phyloP scores from a whole-genome alignment of 805 yeast genomes.

The Grigorovia humatica region DNA sequence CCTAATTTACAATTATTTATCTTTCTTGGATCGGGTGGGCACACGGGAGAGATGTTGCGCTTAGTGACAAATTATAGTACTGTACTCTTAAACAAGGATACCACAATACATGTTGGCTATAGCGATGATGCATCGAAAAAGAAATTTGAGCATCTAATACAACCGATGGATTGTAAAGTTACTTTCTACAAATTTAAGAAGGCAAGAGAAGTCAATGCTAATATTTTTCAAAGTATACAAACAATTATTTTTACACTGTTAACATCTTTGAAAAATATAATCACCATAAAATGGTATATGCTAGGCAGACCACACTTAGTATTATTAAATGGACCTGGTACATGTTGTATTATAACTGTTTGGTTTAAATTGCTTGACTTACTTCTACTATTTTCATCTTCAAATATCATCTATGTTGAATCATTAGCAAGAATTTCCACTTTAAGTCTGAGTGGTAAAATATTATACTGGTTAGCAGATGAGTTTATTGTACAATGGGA shows the following conservation, averaged over 20 bases:
- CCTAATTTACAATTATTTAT: slow-evolving; percentile 35
- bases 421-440: slow-evolving; percentile 21
- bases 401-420: slow-evolving; percentile 67
- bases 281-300: slow-evolving; percentile 13
- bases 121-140: slow-evolving; percentile 30
- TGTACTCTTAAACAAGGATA: slow-evolving; percentile 37
- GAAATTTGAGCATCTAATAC: slow-evolving; percentile 26
- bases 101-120: slow-evolving; percentile 31
- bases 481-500: slow-evolving; percentile 89
- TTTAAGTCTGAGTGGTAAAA: slow-evolving; percentile 66
- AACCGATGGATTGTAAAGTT: slow-evolving; percentile 6
- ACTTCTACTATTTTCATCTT: slow-evolving; percentile 7
- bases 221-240: slow-evolving; percentile 20
- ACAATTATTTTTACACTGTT: slow-evolving; percentile 29
- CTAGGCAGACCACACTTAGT: slow-evolving; percentile 18
- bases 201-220: slow-evolving; percentile 33
- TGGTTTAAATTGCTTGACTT: slow-evolving; percentile 23
- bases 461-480: slow-evolving; percentile 62
- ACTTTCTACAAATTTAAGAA: slow-evolving; percentile 21
- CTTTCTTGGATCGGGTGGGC: slow-evolving; percentile 93
- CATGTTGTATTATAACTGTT: slow-evolving; percentile 25
- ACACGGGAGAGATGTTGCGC: slow-evolving; percentile 90
- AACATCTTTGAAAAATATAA: slow-evolving; percentile 13
- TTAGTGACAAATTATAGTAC: slow-evolving; percentile 36
- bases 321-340: slow-evolving; percentile 33